Conservation (phyloP, 108 stramenopile species). For the Skeletonema tropicum region DNA sequence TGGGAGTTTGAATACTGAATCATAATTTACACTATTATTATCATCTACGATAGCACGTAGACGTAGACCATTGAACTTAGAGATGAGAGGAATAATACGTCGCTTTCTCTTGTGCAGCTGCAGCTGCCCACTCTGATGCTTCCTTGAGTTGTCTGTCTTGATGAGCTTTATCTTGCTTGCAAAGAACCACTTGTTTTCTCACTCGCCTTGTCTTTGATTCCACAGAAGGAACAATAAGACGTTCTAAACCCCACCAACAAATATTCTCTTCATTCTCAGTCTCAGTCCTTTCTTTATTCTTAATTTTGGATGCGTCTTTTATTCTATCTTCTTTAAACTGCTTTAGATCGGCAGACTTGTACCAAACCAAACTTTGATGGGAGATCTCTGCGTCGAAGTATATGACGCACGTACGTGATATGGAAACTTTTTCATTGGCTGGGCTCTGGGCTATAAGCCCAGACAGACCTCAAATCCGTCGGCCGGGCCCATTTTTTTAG, state of each 20-base stretch:
- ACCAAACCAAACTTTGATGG: not conserved
- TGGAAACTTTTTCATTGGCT: no score
- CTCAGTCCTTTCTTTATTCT: not conserved
- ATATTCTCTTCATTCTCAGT: not conserved
- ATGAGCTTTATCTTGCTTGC: not conserved
- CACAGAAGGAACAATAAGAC: not conserved
- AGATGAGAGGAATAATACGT: not conserved
- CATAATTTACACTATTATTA: not conserved
- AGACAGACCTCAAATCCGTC: no score
- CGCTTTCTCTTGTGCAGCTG: not conserved
- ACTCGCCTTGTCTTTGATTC: not conserved
- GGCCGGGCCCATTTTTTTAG: no score
- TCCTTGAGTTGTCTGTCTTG: not conserved
- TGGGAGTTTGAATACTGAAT: not conserved
- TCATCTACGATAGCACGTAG: not conserved
- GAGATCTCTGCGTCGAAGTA: not conserved
- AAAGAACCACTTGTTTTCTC: not conserved
- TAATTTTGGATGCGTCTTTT: not conserved
- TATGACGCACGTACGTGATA: not conserved
- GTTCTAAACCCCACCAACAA: not conserved
- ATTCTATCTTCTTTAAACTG: not conserved
- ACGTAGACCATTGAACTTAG: not conserved
- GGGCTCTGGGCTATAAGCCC: no score
- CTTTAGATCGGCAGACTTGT: not conserved
- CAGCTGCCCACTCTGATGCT: not conserved